These are phyloP conservation scores for Eucalyptus melliodora DNA, from an alignment of 345 rosid genomes.

Conservation along the genomic window DNA sequence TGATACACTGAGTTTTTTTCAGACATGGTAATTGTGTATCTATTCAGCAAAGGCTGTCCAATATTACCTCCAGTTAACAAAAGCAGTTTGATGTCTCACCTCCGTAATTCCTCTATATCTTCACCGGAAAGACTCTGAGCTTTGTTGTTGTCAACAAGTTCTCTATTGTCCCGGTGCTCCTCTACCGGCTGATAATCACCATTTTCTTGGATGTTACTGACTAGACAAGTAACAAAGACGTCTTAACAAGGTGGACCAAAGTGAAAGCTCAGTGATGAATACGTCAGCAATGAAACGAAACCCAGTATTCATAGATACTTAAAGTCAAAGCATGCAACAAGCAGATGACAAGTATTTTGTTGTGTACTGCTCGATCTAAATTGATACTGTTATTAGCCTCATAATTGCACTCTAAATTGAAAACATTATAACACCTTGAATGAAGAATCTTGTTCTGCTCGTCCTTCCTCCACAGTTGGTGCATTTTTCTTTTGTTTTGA, in stretches of 20 bases:
- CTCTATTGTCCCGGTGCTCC: conserved; percentile 63
- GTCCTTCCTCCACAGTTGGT: not conserved
- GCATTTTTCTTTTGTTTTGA: not conserved
- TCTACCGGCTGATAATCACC: conserved; percentile 16
- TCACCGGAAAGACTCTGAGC: conserved; percentile 73
- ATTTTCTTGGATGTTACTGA: conserved; percentile 17
- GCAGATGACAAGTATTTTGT: not conserved
- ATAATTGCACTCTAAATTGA: not conserved
- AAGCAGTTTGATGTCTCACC: conserved; percentile 14
- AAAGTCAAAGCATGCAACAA: not conserved
- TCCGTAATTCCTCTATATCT: conserved; percentile 74
- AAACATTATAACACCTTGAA: not conserved
- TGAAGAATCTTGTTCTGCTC: not conserved
- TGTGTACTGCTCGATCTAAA: not conserved
- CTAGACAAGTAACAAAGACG: not conserved
- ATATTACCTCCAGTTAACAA: not conserved
- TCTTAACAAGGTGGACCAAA: not conserved
- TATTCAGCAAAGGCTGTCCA: not conserved
- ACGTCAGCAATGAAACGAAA: not conserved
- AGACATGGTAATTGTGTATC: not conserved
- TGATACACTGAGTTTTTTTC: not conserved
- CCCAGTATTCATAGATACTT: not conserved
- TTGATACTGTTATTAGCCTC: not conserved
- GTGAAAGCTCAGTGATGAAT: not conserved
- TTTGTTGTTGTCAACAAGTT: conserved; percentile 65